A percentile compares a stretch with the other conserved stretches of the same genome.
Evolutionary conservation across 2,329 filamentous ascomycete genomes (phyloP).

Genomic region (Aspergillus sp.): DNA sequence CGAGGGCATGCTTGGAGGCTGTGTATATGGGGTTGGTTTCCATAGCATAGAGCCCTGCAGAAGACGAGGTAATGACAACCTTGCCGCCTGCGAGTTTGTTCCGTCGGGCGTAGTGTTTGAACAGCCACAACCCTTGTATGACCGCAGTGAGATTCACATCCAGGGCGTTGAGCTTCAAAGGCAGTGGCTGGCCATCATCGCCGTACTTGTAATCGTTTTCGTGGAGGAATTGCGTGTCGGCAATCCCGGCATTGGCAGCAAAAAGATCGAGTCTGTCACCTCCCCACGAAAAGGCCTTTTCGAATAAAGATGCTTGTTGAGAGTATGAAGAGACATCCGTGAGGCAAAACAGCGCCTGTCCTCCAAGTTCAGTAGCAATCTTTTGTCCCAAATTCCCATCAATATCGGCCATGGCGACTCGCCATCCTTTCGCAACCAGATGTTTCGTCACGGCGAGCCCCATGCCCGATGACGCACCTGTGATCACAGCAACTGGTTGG

Average conservation of each 20-base stretch:
- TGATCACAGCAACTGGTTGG: background rate
- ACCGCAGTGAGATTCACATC: background rate
- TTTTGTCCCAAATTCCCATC: background rate
- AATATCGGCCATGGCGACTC: background rate
- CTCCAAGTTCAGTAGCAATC: background rate
- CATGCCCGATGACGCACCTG: background rate
- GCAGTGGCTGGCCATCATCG: background rate
- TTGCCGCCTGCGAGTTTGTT: background rate
- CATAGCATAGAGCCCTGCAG: background rate
- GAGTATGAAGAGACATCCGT: background rate
- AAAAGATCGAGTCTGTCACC: background rate
- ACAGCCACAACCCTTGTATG: background rate
- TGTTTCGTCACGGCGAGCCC: background rate
- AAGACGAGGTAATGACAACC: background rate
- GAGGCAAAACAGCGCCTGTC: background rate
- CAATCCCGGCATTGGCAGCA: background rate
- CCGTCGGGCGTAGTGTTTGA: background rate
- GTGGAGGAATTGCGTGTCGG: background rate
- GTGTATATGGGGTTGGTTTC: background rate
- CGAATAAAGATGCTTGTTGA: background rate
- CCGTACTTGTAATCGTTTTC: too few relatives aligned
- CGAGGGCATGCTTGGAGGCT: background rate
- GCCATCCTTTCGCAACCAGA: background rate
- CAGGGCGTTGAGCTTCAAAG: background rate
- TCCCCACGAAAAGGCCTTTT: background rate